Conservation (phyloP, 306 rosid genomes). For the Potentilla sterilis region DNA sequence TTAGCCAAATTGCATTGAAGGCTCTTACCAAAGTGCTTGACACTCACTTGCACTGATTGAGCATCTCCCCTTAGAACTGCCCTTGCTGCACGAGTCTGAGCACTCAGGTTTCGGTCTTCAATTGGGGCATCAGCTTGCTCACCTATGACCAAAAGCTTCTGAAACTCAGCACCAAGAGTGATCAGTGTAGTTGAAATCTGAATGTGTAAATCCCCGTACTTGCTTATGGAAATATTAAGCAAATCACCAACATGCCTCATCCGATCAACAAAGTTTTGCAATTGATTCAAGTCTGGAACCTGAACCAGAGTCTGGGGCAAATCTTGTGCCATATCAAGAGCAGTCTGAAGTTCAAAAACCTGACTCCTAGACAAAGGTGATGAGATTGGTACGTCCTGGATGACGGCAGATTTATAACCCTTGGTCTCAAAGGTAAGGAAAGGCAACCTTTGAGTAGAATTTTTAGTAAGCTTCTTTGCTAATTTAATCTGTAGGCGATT, state of each 20-base stretch:
- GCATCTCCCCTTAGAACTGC: constrained; percentile 76
- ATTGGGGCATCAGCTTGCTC: constrained; percentile 65
- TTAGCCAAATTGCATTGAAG: constrained; percentile 84
- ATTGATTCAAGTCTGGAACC: constrained; percentile 80
- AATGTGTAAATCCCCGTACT: constrained; percentile 71
- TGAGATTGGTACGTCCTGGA: constrained; percentile 89
- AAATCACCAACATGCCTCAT: constrained; percentile 84
- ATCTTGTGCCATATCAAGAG: constrained; percentile 82
- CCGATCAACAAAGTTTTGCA: constrained; percentile 86
- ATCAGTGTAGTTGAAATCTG: constrained; percentile 80
- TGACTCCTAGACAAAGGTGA: constrained; percentile 71
- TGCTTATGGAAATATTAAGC: constrained; percentile 70
- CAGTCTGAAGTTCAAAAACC: constrained; percentile 71
- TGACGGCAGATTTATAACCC: constrained; percentile 78
- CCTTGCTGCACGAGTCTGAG: constrained; percentile 63
- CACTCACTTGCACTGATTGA: constrained; percentile 84
- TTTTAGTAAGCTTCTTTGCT: constrained; percentile 72
- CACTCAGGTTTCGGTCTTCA: constrained; percentile 72
- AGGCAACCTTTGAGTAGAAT: constrained; percentile 64
- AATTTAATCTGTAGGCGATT: constrained; percentile 78
- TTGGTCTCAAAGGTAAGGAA: constrained; percentile 79
- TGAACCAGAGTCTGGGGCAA: constrained; percentile 88
- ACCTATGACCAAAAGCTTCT: constrained; percentile 70
- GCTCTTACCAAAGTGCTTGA: constrained; percentile 89
- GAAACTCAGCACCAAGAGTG: constrained; percentile 84